Percentiles rank a stretch among this genome's conserved stretches.
Conservation (phyloP, 148 eudicot genomes). For the Diospyros lotus region DNA sequence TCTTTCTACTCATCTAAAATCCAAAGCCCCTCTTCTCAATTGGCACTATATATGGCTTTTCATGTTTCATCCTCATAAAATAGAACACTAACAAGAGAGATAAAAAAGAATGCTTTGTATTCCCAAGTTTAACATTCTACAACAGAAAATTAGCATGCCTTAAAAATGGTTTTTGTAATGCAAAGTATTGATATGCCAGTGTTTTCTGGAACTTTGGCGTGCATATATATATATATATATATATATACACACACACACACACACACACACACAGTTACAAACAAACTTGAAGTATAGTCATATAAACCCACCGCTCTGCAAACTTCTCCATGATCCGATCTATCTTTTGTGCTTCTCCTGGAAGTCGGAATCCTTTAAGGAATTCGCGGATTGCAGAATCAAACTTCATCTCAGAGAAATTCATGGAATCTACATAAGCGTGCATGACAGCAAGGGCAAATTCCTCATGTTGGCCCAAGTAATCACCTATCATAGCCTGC, state of each 20-base stretch:
- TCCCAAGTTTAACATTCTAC: background rate
- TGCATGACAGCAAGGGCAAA: slow-evolving; percentile 96
- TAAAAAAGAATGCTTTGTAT: background rate
- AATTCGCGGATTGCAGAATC: slow-evolving; percentile 85
- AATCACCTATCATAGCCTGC: slow-evolving; percentile 97
- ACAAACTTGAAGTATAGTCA: background rate
- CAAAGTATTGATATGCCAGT: background rate
- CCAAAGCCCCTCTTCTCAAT: background rate
- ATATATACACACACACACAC: background rate
- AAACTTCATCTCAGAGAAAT: slow-evolving; percentile 85
- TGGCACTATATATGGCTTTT: background rate
- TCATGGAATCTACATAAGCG: slow-evolving; percentile 93
- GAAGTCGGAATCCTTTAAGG: slow-evolving; percentile 93
- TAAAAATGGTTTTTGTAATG: too few relatives aligned
- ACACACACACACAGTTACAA: background rate
- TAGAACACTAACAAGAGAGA: background rate
- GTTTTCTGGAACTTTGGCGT: background rate
- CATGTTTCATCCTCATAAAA: background rate
- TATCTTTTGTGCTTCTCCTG: slow-evolving; percentile 99
- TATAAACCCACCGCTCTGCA: slow-evolving; percentile 87
- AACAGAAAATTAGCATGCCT: too few relatives aligned
- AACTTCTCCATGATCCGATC: slow-evolving; percentile 99
- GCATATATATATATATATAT: background rate
- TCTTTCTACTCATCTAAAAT: background rate
- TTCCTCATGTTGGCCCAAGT: slow-evolving; percentile 97